Percentiles rank a stretch among this genome's conserved stretches.
Evolutionary conservation across 345 rosid genomes (phyloP).

Genomic region (Lepidium didymum): DNA sequence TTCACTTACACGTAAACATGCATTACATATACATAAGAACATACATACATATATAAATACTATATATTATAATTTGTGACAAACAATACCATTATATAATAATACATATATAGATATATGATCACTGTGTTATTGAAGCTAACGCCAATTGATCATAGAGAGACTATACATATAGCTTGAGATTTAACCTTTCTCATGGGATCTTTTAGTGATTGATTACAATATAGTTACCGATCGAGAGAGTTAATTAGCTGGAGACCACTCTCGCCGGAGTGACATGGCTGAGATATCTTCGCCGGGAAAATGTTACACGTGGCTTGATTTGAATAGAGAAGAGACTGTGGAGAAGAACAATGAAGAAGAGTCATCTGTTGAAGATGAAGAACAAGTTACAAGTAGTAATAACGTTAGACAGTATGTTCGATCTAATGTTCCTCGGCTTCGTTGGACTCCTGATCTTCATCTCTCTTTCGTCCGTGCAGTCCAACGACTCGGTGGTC

Average conservation of each 20-base stretch:
- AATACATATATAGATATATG: background rate
- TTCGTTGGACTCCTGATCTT: constrained; percentile 86
- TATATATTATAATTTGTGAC: constrained; percentile 10
- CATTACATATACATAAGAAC: constrained; percentile 17
- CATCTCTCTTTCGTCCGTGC: constrained; percentile 72
- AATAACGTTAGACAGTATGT: constrained; percentile 56
- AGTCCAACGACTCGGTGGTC: constrained; percentile 86
- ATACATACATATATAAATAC: background rate
- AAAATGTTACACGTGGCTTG: constrained; percentile 30
- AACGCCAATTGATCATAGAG: background rate
- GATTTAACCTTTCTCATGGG: background rate
- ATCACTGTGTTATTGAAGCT: constrained; percentile 5
- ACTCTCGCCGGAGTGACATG: constrained; percentile 8
- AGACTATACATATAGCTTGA: background rate
- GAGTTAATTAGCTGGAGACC: background rate
- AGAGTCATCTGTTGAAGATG: constrained; percentile 24
- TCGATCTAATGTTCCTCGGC: constrained; percentile 70
- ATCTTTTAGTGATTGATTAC: background rate
- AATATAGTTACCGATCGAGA: background rate
- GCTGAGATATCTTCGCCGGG: constrained; percentile 19
- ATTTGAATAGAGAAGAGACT: constrained; percentile 38
- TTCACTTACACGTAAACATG: constrained; percentile 22
- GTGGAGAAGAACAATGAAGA: constrained; percentile 18
- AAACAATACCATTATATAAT: constrained; percentile 7
- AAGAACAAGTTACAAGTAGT: constrained; percentile 9